A percentile compares a stretch with the other conserved stretches of the same genome.
Evolutionary conservation across 331 rosid species (phyloP).

Genomic region (Phaseolus coccineus): DNA sequence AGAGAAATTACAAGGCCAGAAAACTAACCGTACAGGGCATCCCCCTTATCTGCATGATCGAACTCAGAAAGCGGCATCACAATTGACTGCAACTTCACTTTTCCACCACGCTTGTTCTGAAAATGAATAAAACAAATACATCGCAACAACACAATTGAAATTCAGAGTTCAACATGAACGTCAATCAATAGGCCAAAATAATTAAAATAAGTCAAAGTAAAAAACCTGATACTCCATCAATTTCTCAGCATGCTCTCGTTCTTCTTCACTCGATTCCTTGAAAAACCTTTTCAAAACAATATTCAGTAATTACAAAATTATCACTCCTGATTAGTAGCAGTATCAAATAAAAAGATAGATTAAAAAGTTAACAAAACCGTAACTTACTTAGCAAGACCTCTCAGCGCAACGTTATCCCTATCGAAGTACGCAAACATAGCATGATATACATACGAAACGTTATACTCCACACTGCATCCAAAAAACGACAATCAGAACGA

Average conservation of each 20-base stretch:
- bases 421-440: conserved; percentile 90
- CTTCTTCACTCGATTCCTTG: conserved; percentile 91
- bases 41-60: conserved; percentile 80
- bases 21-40: conserved; percentile 69
- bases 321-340: not conserved
- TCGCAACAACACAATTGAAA: not conserved
- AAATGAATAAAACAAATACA: not conserved
- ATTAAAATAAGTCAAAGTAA: not conserved
- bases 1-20: not conserved
- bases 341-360: not conserved
- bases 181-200: not conserved
- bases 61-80: conserved; percentile 79
- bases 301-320: not conserved
- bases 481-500: not conserved
- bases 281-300: conserved; percentile 56
- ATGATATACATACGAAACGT: conserved; percentile 87
- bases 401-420: conserved; percentile 87
- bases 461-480: conserved; percentile 81
- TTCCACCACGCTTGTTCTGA: conserved; percentile 85
- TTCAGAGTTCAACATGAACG: not conserved
- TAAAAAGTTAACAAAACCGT: not conserved
- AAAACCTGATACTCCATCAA: conserved; percentile 83
- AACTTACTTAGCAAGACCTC: conserved; percentile 85
- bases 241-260: conserved; percentile 88
- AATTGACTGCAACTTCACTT: conserved; percentile 72